phyloP scores from a whole-genome alignment of 2,329 filamentous ascomycete genomes.

The Penicillium crustosum region DNA sequence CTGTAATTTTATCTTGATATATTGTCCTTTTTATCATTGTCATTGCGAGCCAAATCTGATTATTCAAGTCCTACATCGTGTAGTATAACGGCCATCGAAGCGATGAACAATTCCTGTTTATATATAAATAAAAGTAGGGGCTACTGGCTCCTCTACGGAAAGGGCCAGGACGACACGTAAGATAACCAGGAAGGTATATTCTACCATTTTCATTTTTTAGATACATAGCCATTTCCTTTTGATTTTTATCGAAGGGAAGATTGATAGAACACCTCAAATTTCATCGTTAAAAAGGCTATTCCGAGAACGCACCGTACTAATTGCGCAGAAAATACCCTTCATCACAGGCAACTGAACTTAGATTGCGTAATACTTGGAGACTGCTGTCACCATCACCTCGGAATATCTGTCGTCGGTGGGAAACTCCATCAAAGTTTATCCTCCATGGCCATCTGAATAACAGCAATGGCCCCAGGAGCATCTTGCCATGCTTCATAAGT shows the following conservation, averaged over 20 bases:
- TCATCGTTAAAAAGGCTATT: not conserved
- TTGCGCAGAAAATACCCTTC: not conserved
- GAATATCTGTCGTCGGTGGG: not conserved
- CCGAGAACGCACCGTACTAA: not conserved
- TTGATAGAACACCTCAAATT: not conserved
- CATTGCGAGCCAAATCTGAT: not conserved
- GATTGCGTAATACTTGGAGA: not conserved
- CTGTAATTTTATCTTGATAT: not conserved
- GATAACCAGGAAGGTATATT: not conserved
- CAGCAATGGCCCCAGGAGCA: not conserved
- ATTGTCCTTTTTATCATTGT: not conserved
- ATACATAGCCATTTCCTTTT: not conserved
- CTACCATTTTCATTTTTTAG: not conserved
- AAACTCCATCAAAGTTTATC: not conserved
- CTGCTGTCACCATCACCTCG: no score
- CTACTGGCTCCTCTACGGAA: not conserved
- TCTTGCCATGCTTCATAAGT: not conserved
- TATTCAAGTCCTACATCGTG: not conserved
- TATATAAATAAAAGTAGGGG: not conserved
- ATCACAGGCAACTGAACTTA: not conserved
- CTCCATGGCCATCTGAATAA: not conserved
- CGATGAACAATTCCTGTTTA: no score
- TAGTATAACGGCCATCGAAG: no score
- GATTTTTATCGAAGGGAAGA: not conserved
- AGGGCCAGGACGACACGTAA: no score